Evolutionary conservation across 352 stramenopile genomes (phyloP).

Genomic region (Thalassiosira mediterranea): DNA sequence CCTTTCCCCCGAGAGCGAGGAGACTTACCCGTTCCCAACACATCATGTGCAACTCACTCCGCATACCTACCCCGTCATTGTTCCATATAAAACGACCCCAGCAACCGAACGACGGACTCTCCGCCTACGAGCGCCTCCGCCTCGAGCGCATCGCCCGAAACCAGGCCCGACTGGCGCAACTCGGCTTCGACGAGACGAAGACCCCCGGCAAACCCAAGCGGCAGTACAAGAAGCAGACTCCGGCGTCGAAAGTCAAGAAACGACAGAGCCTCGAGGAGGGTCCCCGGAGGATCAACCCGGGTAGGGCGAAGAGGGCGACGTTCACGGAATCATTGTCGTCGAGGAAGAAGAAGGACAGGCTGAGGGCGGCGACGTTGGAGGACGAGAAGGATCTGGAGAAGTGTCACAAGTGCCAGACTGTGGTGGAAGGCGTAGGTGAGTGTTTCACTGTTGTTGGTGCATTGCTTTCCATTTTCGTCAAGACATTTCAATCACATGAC

Average conservation of each 20-base stretch:
- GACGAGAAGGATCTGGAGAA: too few relatives aligned
- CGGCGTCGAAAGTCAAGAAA: too few relatives aligned
- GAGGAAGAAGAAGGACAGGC: slow-evolving; percentile 9
- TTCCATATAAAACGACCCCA: too few relatives aligned
- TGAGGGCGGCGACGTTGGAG: slow-evolving; percentile 2
- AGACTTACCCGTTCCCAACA: too few relatives aligned
- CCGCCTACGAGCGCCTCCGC: slow-evolving; percentile 60
- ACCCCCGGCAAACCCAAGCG: neutral
- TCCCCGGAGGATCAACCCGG: slow-evolving; percentile 14
- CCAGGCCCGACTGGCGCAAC: slow-evolving; percentile 50
- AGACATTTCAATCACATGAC: too few relatives aligned
- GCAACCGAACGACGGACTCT: slow-evolving; percentile 44
- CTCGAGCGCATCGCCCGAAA: slow-evolving; percentile 74
- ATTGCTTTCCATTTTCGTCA: too few relatives aligned
- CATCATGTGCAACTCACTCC: too few relatives aligned
- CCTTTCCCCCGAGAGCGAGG: too few relatives aligned
- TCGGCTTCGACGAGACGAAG: slow-evolving; percentile 49
- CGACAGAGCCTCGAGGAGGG: too few relatives aligned
- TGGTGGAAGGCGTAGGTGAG: slow-evolving; percentile 10
- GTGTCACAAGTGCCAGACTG: slow-evolving; percentile 21
- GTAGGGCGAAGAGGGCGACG: slow-evolving; percentile 12
- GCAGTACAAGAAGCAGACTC: slow-evolving; percentile 14
- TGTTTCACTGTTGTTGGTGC: too few relatives aligned
- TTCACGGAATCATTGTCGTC: slow-evolving; percentile 7
- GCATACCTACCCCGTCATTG: too few relatives aligned